Evolutionary conservation across 768 basidiomycete genomes (phyloP).

Genomic region (Lactifluus echinatus): DNA sequence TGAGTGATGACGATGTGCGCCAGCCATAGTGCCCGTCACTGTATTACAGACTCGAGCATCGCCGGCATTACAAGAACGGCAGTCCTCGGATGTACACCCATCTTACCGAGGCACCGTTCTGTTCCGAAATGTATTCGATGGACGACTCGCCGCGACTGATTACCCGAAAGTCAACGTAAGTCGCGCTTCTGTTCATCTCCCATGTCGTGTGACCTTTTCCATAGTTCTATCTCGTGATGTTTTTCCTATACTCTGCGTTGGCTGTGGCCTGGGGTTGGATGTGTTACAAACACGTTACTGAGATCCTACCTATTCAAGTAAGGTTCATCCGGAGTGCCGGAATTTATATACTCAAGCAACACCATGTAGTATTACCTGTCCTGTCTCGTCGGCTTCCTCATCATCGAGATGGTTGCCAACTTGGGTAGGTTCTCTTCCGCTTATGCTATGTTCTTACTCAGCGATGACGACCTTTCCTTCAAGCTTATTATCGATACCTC

Average conservation of each 20-base stretch:
- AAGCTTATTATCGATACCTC: constrained; percentile 90
- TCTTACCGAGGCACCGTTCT: constrained; percentile 69
- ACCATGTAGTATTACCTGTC: constrained; percentile 76
- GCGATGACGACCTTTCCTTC: neutral
- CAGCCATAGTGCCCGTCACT: constrained; percentile 86
- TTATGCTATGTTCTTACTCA: neutral
- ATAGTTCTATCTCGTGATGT: constrained; percentile 85
- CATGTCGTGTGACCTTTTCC: neutral
- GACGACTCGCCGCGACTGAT: constrained; percentile 84
- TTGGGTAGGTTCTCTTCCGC: constrained; percentile 48
- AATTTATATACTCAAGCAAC: constrained; percentile 6
- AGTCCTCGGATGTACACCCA: constrained; percentile 57
- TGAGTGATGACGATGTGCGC: neutral
- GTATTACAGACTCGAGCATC: constrained; percentile 37
- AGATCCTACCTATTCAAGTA: constrained; percentile 85
- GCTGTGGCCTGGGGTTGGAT: constrained; percentile 74
- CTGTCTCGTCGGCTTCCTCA: constrained; percentile 72
- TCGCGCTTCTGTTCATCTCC: constrained; percentile 6
- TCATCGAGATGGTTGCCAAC: constrained; percentile 91
- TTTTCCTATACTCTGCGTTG: constrained; percentile 63
- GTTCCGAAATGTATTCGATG: constrained; percentile 84
- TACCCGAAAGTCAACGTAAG: constrained; percentile 95
- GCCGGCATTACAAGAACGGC: constrained; percentile 20
- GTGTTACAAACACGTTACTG: constrained; percentile 71
- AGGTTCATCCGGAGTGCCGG: constrained; percentile 15